These are phyloP conservation scores for Pycnococcus provasolii DNA, from an alignment of 139 green algal species.

Conservation along the genomic window DNA sequence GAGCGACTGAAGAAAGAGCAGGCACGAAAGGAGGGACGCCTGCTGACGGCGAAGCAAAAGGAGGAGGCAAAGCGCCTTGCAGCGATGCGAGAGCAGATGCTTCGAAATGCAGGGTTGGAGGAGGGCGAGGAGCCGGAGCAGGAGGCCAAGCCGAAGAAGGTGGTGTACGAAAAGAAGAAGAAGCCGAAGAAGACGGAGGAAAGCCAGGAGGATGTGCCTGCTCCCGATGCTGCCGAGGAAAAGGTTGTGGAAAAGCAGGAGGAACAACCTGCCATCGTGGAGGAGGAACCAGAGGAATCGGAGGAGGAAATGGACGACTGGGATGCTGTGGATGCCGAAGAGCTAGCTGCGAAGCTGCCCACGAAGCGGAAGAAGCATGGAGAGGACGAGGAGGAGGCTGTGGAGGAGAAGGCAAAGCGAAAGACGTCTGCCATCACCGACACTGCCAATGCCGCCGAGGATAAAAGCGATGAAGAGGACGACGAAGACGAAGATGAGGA, in stretches of 20 bases:
- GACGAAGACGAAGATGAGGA: conserved; percentile 19
- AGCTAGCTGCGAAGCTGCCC: conserved; percentile 19
- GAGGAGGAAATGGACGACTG: conserved; percentile 29
- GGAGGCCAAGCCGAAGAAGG: conserved; percentile 3
- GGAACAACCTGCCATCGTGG: conserved; percentile 7
- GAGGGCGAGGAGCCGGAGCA: conserved; percentile 25
- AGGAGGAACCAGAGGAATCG: conserved; percentile 38
- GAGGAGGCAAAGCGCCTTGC: conserved; percentile 74
- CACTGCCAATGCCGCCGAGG: neutral
- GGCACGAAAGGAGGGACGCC: conserved; percentile 54
- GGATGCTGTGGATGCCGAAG: conserved; percentile 25
- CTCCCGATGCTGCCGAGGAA: conserved; percentile 30
- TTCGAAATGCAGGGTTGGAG: conserved; percentile 46
- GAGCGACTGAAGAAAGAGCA: conserved; percentile 61
- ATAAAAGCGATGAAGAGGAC: conserved; percentile 53
- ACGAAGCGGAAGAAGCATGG: conserved; percentile 1
- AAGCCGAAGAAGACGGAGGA: conserved; percentile 17
- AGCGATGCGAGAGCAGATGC: conserved; percentile 68
- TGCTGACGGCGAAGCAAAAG: conserved; percentile 86
- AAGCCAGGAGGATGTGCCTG: conserved; percentile 6
- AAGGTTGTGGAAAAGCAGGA: conserved; percentile 28
- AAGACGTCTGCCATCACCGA: neutral
- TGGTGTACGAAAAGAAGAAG: conserved; percentile 16
- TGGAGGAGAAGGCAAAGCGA: conserved; percentile 3
- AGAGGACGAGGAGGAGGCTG: conserved; percentile 9